Base-by-base conservation (phyloP, 106 monocot species). In the Allium sativum region DNA sequence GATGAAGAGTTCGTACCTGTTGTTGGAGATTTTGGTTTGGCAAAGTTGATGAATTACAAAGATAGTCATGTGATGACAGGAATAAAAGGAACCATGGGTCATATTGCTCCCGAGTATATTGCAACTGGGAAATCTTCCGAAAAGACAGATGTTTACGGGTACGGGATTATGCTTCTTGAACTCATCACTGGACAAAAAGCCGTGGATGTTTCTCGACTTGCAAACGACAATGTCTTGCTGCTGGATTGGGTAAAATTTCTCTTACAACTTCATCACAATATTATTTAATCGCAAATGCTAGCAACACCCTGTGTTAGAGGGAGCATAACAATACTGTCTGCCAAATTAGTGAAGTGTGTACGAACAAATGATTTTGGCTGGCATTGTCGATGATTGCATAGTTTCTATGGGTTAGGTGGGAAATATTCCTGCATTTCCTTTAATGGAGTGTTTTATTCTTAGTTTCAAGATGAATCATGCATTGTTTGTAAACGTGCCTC, bases 221-320 rank as follows among this genome's bases (percentile, higher is more conserved):
- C 86, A 48, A 86, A 89, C 42, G 95, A 86, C 31, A 87, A 95
- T 73, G 95, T 96, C 8, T 64, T 96, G 22, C 60, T 96, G 59
- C 83, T 96, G 44, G 95, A 96, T 61, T 86, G 86, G 77, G 95
- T 96, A 78, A 87, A 16, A 5, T 43, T 17, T 13, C n/a, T 59
- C 59, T 13, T 7, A 17, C 59, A 22, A 4, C 5, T 12, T 15
- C 5, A 21, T 56, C 19, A 56, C 16, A 16, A 56, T n/a, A 8
- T 7, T 7, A 9, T 40, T 17, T 6, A 7, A 11, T 20, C 19
- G 1, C 2, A 10, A 20, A 18, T 7, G 21, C 7, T 18, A 9
- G 12, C 10, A 12, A 13, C 10, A 16, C 10, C 2, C 11, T 18
- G 3, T 41, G 10, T 58, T 58, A 10, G 4, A 40, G 8, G 5